Evolutionary conservation across 192 early-diverging fungal genomes (phyloP), one percentile per base, ranked within the genome.

Genomic region (Phycomyces blakesleeanus): DNA sequence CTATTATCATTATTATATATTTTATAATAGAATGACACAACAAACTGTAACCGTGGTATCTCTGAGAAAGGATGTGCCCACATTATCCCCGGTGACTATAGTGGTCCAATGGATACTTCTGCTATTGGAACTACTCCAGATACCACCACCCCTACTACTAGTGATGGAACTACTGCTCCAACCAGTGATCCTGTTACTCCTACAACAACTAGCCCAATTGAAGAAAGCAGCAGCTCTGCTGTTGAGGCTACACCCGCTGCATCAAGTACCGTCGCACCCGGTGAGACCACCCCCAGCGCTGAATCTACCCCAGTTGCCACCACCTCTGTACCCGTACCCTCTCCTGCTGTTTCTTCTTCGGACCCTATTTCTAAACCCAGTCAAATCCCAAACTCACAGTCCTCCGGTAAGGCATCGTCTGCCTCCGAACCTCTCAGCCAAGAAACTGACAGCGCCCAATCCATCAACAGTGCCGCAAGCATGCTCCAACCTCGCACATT

Each of bases 11-110:
- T n/a, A n/a, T n/a, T n/a, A n/a, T n/a, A n/a, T n/a, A n/a, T n/a
- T n/a, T n/a, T n/a, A n/a, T n/a, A n/a, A 27, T 57, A 69, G 67
- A 72, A 75, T 41, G 59, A 76, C 20, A 61, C 57, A 25, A 41
- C 16, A 27, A 75, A 75, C 26, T 82, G 81, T 50, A 72, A 77
- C 59, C 71, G 71, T 8, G 69, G 73, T 34, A 79, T 72, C 37
- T 76, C 72, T 11, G 66, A 73, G 29, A 63, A 68, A 18, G 81
- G 81, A 6, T 83, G 81, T 51, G 61, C 59, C 5, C 22, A 16
- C 39, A 47, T 83, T 18, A 51, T 83, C 18, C 75, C 73, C 18
- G 81, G 81, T 22, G 74, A 78, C 44, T 83, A 81, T 16, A 75
- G 69, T 54, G 73, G 67, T 4, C 62, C 58, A 40, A n/a, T 55